Conservation (phyloP, 306 rosid species). For the Alnus glutinosa region DNA sequence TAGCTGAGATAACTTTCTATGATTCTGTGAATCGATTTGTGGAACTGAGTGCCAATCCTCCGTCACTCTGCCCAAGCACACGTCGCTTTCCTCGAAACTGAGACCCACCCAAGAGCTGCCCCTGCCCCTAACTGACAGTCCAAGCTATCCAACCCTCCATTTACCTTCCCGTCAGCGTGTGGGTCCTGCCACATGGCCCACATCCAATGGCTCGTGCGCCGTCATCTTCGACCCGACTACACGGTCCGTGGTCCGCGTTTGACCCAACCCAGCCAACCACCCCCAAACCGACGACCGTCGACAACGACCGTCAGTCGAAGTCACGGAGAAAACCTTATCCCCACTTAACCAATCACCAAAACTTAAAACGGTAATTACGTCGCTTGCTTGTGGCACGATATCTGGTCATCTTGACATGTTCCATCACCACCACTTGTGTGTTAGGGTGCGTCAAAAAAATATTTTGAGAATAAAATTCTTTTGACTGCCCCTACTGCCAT, state of each 20-base stretch:
- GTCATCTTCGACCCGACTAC: conserved; percentile 23
- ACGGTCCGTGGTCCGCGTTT: background rate
- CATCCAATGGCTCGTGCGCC: conserved; percentile 6
- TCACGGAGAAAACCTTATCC: background rate
- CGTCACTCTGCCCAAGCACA: background rate
- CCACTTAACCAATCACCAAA: background rate
- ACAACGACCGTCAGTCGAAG: background rate
- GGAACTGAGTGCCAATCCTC: background rate
- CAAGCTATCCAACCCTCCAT: background rate
- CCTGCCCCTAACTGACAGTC: conserved; percentile 16
- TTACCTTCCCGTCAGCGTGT: background rate
- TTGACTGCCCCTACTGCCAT: no score
- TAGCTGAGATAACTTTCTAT: no score
- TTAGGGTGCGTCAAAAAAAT: no score
- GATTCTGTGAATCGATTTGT: background rate
- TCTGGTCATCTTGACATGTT: no score
- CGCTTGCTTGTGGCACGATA: no score
- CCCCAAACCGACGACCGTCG: no score
- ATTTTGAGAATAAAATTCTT: no score
- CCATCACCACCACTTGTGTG: no score
- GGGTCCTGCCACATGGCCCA: conserved; percentile 2
- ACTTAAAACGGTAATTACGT: background rate
- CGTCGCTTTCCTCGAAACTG: conserved; percentile 5
- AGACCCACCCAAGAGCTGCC: background rate
- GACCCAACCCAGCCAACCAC: conserved; percentile 8